Conservation (phyloP, 2,329 filamentous ascomycete species). For the Graphium sp. region DNA sequence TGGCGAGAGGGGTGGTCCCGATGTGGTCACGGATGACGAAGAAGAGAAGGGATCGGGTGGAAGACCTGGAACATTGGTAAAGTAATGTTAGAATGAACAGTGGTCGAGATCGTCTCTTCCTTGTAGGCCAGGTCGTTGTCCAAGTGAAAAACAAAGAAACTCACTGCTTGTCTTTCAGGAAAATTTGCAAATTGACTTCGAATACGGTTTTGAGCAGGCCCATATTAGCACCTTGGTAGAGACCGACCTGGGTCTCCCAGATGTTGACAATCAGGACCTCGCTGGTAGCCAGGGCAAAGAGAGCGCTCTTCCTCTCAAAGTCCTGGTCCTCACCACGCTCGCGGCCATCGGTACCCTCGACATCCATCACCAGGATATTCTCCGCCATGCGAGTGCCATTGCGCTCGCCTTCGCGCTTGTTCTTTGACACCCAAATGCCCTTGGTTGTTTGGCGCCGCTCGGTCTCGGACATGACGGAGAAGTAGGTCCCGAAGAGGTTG, state of each 20-base stretch:
- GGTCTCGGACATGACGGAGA: constrained; percentile 93
- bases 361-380: constrained; percentile 98
- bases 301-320: constrained; percentile 93
- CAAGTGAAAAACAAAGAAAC: constrained; percentile 12
- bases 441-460: constrained; percentile 95
- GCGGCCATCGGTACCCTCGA: constrained; percentile 91
- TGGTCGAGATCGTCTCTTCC: too few species aligned
- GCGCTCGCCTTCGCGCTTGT: constrained; percentile 50
- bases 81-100: constrained; percentile 6
- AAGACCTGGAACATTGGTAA: too few species aligned
- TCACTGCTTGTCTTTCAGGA: constrained; percentile 87
- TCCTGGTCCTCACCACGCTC: constrained; percentile 97
- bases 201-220: constrained; percentile 96
- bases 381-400: constrained; percentile 60
- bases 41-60: constrained; percentile 81
- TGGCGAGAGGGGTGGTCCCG: constrained; percentile 76
- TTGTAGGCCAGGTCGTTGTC: constrained; percentile 1
- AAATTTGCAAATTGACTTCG: constrained; percentile 93
- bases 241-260: constrained; percentile 95
- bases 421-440: constrained; percentile 99
- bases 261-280: constrained; percentile 98
- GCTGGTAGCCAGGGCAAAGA: constrained; percentile 93
- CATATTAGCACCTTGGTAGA: constrained; percentile 99
- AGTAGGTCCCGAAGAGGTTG: constrained; percentile 85
- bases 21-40: constrained; percentile 98